phyloP scores from a whole-genome alignment of 2,329 filamentous ascomycete species.

The Aspergillus quadrilineatus region DNA sequence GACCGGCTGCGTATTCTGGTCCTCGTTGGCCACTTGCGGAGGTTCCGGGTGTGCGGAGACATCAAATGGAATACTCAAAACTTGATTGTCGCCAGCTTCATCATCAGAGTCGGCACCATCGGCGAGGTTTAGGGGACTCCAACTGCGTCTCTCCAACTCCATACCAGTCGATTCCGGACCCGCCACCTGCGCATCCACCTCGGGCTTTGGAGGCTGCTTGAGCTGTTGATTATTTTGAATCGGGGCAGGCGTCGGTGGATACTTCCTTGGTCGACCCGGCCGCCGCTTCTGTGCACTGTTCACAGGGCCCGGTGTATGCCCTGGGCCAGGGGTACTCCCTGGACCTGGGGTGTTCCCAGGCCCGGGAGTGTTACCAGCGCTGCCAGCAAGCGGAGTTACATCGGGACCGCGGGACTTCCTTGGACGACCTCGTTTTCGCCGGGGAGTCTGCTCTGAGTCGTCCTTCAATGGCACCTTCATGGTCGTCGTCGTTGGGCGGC shows the following conservation, averaged over 20 bases:
- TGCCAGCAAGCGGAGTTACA: slow-evolving; percentile 36
- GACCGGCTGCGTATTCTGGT: slow-evolving; percentile 21
- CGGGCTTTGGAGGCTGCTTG: neutral
- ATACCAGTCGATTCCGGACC: slow-evolving; percentile 4
- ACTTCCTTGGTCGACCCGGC: slow-evolving; percentile 41
- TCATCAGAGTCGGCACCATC: slow-evolving; percentile 28
- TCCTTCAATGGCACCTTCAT: slow-evolving; percentile 45
- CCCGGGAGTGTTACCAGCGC: slow-evolving; percentile 30
- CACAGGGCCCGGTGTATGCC: slow-evolving; percentile 6
- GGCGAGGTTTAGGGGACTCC: slow-evolving; percentile 31
- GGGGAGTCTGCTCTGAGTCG: slow-evolving; percentile 39
- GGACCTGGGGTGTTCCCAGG: slow-evolving; percentile 16
- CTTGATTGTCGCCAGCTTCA: slow-evolving; percentile 18
- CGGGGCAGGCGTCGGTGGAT: slow-evolving; percentile 26
- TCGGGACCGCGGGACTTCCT: slow-evolving; percentile 42
- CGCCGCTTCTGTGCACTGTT: slow-evolving; percentile 34
- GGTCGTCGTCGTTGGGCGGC: slow-evolving; percentile 35
- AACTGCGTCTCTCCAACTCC: slow-evolving; percentile 17
- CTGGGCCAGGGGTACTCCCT: neutral
- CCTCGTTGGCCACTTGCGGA: slow-evolving; percentile 9
- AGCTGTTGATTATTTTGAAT: neutral
- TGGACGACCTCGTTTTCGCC: slow-evolving; percentile 41
- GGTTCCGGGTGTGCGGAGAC: slow-evolving; percentile 16
- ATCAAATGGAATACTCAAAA: slow-evolving; percentile 21
- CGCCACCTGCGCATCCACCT: slow-evolving; percentile 2